Evolutionary conservation across 371 early-diverging fungal genomes (phyloP).

Genomic region (Gilbertella persicaria): DNA sequence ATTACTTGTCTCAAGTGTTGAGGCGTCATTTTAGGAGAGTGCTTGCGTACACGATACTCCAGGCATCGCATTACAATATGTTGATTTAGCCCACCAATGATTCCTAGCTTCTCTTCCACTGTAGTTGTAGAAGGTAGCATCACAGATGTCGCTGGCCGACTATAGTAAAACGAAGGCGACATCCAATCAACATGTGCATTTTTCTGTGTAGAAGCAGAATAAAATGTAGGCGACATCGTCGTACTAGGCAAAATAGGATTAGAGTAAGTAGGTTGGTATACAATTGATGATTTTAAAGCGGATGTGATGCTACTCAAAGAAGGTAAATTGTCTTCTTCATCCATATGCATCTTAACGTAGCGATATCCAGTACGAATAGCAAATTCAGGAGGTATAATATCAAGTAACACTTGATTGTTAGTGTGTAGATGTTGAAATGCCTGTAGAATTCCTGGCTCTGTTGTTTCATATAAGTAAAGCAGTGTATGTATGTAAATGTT

Average conservation of each 20-base stretch:
- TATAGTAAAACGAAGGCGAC: constrained; percentile 54
- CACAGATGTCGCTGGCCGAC: constrained; percentile 44
- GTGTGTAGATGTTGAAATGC: constrained; percentile 40
- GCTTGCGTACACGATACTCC: constrained; percentile 43
- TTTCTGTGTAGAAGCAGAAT: constrained; percentile 50
- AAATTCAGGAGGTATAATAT: constrained; percentile 54
- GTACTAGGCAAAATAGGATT: constrained; percentile 45
- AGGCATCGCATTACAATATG: constrained; percentile 48
- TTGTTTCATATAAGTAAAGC: background rate
- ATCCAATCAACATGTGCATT: constrained; percentile 50
- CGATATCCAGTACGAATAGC: constrained; percentile 40
- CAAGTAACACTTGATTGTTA: constrained; percentile 35
- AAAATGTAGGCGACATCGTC: constrained; percentile 53
- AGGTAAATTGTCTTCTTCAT: constrained; percentile 8
- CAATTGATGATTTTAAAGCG: constrained; percentile 8
- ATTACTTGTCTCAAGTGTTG: constrained; percentile 50
- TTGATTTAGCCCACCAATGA: too few species aligned
- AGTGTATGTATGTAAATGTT: constrained; percentile 2
- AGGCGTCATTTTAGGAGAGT: constrained; percentile 51
- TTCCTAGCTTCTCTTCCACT: constrained; percentile 33
- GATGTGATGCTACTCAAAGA: constrained; percentile 16
- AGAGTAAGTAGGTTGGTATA: constrained; percentile 47
- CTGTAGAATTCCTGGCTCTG: constrained; percentile 34
- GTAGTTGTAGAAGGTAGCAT: constrained; percentile 19
- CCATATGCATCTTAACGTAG: too few species aligned